Conservation (phyloP, 2,329 filamentous ascomycete genomes). For the Reticulascus tulasneorum region DNA sequence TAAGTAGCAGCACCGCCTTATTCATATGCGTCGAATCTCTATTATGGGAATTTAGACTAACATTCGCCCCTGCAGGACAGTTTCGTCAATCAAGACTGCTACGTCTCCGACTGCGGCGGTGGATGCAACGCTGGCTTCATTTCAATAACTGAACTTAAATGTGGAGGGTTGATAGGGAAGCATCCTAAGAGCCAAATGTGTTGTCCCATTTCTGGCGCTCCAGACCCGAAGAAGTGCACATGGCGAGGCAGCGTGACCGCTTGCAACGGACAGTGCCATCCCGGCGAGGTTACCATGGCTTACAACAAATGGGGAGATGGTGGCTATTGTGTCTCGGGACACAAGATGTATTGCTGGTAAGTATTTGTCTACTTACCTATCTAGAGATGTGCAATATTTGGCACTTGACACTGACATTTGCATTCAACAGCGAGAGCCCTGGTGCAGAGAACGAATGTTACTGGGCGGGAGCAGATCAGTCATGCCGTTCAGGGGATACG, state of each 20-base stretch:
- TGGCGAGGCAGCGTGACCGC: constrained; percentile 24
- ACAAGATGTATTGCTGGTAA: constrained; percentile 27
- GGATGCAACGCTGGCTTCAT: constrained; percentile 24
- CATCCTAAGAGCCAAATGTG: constrained; percentile 22
- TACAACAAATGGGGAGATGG: constrained; percentile 23
- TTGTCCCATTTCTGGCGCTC: constrained; percentile 25
- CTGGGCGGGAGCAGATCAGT: no score
- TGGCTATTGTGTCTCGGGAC: constrained; percentile 21
- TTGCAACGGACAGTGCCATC: constrained; percentile 30
- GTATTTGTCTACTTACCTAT: no score
- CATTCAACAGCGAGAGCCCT: no score
- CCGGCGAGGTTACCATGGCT: constrained; percentile 26
- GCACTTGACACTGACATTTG: no score
- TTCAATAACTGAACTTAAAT: constrained; percentile 21
- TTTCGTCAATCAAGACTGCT: constrained; percentile 19
- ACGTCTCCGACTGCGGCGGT: constrained; percentile 23
- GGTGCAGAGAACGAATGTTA: no score
- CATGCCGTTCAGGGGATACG: no score
- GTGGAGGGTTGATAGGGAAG: constrained; percentile 20
- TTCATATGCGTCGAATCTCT: no score
- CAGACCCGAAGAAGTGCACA: constrained; percentile 22
- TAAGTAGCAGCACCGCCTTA: no score
- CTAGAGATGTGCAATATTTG: no score
- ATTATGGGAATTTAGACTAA: no score
- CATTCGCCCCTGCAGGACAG: no score